A percentile compares a stretch with the other conserved stretches of the same genome.
Evolutionary conservation across 768 basidiomycete species (phyloP).

Genomic region (Collybia sordida): DNA sequence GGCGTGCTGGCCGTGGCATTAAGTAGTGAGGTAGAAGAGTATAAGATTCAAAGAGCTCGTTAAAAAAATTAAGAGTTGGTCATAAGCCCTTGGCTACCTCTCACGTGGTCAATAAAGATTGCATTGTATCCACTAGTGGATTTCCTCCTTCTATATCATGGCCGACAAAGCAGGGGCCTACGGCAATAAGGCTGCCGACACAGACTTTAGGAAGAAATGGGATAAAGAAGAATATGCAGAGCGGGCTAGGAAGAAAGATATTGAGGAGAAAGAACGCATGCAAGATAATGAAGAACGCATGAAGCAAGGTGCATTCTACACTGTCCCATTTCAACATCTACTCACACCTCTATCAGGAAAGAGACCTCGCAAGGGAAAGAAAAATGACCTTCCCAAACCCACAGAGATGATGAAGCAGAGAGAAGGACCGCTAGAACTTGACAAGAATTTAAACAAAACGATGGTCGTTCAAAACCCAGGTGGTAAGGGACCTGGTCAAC

Average conservation of each 20-base stretch:
- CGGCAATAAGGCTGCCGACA: constrained; percentile 53
- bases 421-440: constrained; percentile 80
- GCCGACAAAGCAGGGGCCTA: constrained; percentile 41
- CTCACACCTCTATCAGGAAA: constrained; percentile 57
- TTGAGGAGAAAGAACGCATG: constrained; percentile 80
- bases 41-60: constrained; percentile 2
- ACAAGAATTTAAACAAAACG: constrained; percentile 94
- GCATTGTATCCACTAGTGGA: not conserved
- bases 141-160: constrained; percentile 21
- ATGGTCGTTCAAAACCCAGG: constrained; percentile 89
- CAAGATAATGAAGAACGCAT: constrained; percentile 81
- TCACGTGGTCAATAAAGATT: not conserved
- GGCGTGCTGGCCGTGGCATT: constrained; percentile 10
- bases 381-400: constrained; percentile 86
- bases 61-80: not conserved
- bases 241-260: constrained; percentile 77
- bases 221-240: constrained; percentile 91
- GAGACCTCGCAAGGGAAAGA: constrained; percentile 66
- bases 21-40: constrained; percentile 6
- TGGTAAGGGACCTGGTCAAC: constrained; percentile 84
- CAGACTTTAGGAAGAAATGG: constrained; percentile 89
- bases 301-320: constrained; percentile 65
- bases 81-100: not conserved
- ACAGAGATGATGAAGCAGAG: constrained; percentile 92
- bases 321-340: not conserved